These are phyloP conservation scores for Diplodia mutila DNA, from an alignment of 2,329 filamentous ascomycete genomes.

Conservation along the genomic window DNA sequence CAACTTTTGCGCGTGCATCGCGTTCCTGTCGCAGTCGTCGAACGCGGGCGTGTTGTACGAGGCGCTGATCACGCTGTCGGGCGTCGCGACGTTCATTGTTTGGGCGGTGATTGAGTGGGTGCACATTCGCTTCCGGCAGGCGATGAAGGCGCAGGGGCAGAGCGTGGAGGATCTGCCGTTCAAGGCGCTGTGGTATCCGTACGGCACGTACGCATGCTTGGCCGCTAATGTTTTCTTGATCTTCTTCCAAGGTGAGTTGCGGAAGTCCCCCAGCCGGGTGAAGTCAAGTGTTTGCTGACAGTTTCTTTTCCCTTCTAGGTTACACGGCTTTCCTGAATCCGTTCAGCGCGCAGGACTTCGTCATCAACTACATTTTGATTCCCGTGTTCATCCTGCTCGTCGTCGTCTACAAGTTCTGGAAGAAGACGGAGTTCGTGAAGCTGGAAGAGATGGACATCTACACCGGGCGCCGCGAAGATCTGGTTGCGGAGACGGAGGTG, in stretches of 20 bases:
- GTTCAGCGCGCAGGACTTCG: conserved; percentile 29
- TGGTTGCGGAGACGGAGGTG: background rate
- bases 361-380: conserved; percentile 31
- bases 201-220: conserved; percentile 28
- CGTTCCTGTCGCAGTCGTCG: conserved; percentile 37
- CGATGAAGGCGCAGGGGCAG: conserved; percentile 43
- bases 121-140: conserved; percentile 49
- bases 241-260: conserved; percentile 30
- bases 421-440: conserved; percentile 42
- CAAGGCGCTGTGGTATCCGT: conserved; percentile 29
- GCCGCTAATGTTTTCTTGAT: conserved; percentile 30
- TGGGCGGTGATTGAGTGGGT: conserved; percentile 46
- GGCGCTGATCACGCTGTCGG: conserved; percentile 32
- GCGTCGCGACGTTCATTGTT: conserved; percentile 44
- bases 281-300: too few relatives aligned
- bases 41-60: conserved; percentile 28
- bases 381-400: conserved; percentile 29
- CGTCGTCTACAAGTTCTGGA: conserved; percentile 30
- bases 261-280: background rate
- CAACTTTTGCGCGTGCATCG: conserved; percentile 43
- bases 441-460: conserved; percentile 47
- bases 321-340: conserved; percentile 31
- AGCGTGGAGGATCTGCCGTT: conserved; percentile 33
- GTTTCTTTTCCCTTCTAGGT: too few relatives aligned
- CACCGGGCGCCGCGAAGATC: conserved; percentile 35